Evolutionary conservation across 2,329 filamentous ascomycete genomes (phyloP), one percentile per base, ranked within the genome.

Genomic region (Colletotrichum plurivorum): DNA sequence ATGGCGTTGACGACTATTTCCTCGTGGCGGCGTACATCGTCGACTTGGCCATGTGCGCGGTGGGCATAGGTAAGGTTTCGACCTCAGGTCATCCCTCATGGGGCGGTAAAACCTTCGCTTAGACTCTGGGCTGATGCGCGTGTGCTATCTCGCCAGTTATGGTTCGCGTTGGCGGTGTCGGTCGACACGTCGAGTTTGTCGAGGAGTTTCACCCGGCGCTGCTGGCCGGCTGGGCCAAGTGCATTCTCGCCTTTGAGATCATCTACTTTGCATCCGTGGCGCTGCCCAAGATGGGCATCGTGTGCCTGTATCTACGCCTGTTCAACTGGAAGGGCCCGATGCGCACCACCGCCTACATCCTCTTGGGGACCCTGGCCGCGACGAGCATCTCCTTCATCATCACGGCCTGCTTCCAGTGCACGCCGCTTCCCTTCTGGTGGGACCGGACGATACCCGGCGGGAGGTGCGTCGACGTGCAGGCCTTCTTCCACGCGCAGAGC

Each of bases 331-430:
- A 57, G 16, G 73, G 73, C 3, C 20, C 57, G 4, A 75, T 73
- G 71, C 72, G 75, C 1, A 53, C 9, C 18, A 51, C 39, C 0
- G 72, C 75, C 2, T 70, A 68, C 48, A 22, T 62, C n/a, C 39
- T 77, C 31, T 67, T 77, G 43, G 70, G 43, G 5, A 45, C 72
- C 18, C 65, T 75, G 5, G 71, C 60, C 15, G 69, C 72, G 8
- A 76, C 73, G 1, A 71, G 71, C 41, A n/a, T 75, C 16, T 68
- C 72, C 13, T 71, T 77, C 43, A 61, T 63, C 53, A 22, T 63
- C 64, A 70, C 64, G 36, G 67, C 67, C 3, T 69, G 67, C 2
- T 79, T 84, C 57, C 81, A 84, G 63, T 84, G 83, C 68, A 75
- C 71, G 13, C 81, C 81, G 1, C 70, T 83, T 20, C 72, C 73